These are phyloP conservation scores for Phytophthora pinifolia DNA, from an alignment of 352 stramenopile genomes.

Conservation along the genomic window DNA sequence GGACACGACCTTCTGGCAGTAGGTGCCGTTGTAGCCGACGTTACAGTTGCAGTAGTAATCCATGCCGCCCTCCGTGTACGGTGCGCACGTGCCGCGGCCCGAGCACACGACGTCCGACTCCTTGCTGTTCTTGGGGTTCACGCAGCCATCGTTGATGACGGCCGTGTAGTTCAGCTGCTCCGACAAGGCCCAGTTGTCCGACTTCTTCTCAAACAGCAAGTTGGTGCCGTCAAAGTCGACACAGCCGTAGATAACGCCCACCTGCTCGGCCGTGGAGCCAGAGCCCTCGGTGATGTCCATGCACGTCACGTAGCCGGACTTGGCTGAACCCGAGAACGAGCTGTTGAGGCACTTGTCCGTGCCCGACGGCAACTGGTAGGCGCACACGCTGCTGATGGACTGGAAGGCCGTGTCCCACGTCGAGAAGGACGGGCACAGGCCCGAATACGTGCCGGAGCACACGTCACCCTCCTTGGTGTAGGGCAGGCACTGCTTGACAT, in stretches of 20 bases:
- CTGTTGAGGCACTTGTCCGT: conserved; percentile 46
- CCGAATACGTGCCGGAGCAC: conserved; percentile 56
- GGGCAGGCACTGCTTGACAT: conserved; percentile 81
- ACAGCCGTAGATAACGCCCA: conserved; percentile 77
- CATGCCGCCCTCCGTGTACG: conserved; percentile 40
- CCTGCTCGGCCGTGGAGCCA: conserved; percentile 24
- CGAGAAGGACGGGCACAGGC: conserved; percentile 74
- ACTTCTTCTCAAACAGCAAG: conserved; percentile 53
- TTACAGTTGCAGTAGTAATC: conserved; percentile 71
- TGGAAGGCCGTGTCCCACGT: conserved; percentile 65
- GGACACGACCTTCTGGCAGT: conserved; percentile 72
- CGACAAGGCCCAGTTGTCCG: conserved; percentile 53
- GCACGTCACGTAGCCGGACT: conserved; percentile 34
- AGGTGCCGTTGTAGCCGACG: conserved; percentile 75
- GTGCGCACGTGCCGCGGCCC: conserved; percentile 66
- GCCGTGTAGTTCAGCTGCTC: conserved; percentile 59
- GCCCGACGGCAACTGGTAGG: conserved; percentile 57
- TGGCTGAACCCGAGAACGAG: conserved; percentile 27
- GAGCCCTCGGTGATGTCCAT: conserved; percentile 43
- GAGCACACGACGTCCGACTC: conserved; percentile 74
- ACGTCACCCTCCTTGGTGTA: conserved; percentile 46
- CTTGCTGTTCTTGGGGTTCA: conserved; percentile 59
- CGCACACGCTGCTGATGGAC: conserved; percentile 70
- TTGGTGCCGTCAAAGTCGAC: conserved; percentile 70
- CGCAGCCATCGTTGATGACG: conserved; percentile 54